Evolutionary conservation across 83 land plant genomes (phyloP).

Genomic region (Isoetes engelmannii): DNA sequence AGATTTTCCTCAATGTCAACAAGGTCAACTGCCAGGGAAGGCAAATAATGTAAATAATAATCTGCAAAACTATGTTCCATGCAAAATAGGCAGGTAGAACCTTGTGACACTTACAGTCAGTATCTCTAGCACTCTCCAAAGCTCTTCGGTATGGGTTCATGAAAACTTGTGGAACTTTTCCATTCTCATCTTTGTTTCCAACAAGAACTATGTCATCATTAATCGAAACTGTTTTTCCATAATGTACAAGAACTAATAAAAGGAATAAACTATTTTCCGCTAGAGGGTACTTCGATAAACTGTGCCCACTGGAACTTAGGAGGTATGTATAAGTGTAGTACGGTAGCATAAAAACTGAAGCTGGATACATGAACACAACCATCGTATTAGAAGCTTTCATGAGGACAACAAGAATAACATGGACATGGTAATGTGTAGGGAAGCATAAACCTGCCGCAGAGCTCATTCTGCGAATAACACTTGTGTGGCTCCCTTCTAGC

Average conservation of each 20-base stretch:
- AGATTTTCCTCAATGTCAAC: conserved; percentile 65
- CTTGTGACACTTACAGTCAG: conserved; percentile 46
- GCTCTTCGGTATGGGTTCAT: conserved; percentile 69
- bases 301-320: conserved; percentile 38
- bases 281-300: conserved; percentile 47
- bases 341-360: conserved; percentile 59
- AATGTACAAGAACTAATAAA: conserved; percentile 64
- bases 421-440: not conserved
- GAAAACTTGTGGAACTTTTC: conserved; percentile 27
- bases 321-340: conserved; percentile 56
- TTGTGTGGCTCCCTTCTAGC: conserved; percentile 47
- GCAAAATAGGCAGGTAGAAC: not conserved
- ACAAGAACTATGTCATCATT: conserved; percentile 24
- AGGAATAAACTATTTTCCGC: conserved; percentile 63
- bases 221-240: conserved; percentile 40
- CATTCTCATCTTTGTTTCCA: conserved; percentile 25
- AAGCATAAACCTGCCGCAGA: conserved; percentile 62
- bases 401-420: not conserved
- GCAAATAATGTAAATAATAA: not conserved
- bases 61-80: not conserved
- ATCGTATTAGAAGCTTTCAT: not conserved
- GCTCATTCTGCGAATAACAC: conserved; percentile 72
- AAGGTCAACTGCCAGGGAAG: conserved; percentile 61
- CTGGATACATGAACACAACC: conserved; percentile 28
- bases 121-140: conserved; percentile 56